A percentile compares a stretch with the other conserved stretches of the same genome.
phyloP scores from a whole-genome alignment of 2,329 filamentous ascomycete genomes.

The Pseudogymnoascus sp. region DNA sequence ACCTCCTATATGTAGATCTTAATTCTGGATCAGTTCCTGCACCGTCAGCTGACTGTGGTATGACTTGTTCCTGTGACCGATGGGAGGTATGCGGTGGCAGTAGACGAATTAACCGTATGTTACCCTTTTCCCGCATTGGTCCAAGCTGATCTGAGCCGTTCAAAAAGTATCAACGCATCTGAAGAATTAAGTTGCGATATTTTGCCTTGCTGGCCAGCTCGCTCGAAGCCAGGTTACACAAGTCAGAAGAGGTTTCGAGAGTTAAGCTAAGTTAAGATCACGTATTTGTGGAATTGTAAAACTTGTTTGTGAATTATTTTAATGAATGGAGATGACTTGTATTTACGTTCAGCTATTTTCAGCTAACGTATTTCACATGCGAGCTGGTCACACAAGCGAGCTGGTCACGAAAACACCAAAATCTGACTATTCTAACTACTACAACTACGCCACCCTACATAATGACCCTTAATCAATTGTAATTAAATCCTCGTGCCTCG shows the following conservation, averaged over 20 bases:
- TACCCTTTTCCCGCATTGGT: background rate
- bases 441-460: too few species aligned
- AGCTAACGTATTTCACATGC: background rate
- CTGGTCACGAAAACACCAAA: too few species aligned
- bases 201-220: background rate
- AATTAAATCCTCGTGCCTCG: too few species aligned
- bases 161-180: background rate
- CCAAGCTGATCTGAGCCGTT: background rate
- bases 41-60: background rate
- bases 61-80: slow-evolving; percentile 7
- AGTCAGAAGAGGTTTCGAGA: background rate
- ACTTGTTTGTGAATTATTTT: background rate
- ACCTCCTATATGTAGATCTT: background rate
- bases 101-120: slow-evolving; percentile 10
- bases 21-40: background rate
- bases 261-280: background rate
- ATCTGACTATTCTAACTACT: too few species aligned
- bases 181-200: background rate
- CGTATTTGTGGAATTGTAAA: background rate
- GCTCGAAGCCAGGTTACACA: background rate
- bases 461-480: too few species aligned
- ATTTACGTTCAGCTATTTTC: background rate
- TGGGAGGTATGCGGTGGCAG: slow-evolving; percentile 12
- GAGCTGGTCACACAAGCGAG: too few species aligned
- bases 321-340: background rate